Base-by-base conservation (phyloP, 83 land plant genomes). In the Isoetes engelmannii region DNA sequence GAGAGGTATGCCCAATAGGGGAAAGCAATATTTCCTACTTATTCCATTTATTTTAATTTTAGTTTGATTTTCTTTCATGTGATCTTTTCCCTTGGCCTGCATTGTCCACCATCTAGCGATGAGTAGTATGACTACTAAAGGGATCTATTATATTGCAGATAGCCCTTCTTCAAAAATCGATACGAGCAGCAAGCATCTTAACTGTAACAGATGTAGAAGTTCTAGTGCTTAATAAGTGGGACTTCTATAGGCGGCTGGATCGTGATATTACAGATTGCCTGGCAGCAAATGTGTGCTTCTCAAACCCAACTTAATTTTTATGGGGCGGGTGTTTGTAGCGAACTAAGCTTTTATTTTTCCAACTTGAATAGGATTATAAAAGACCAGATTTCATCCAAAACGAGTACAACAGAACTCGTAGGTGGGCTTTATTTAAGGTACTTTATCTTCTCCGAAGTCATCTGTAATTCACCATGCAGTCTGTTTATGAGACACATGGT, bases 381-480 rank as follows among this genome's bases (percentile, higher is more conserved):
- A 68, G 59, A 17, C 62, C 48, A 19, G 72, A 67, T 19, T 43
- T 19, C 10, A 57, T 74, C 20, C 58, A 64, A 45, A 55, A 74
- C 9, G 46, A 67, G 53, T 74, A 65, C 51, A 18, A 37, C 44
- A 67, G 7, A 56, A 57, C 62, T 6, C 61, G 69, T 19, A 54
- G 71, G 9, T 74, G 76, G 76, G 76, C 67, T 21, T 48, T 67
- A 21, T 57, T 67, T 68, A 74, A 74, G 76, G 76, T 74, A 43
- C 1, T 51, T 51, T 51, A 0, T 51, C 55, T 51, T 15, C 17
- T 51, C 3, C 55, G n/a, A 12, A 51, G 13, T 12, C 0, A 51
- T 20, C 28, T 59, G 10, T 59, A 19, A 9, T 59, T 59, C 4
- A 19, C 9, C 28, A 1, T 37, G 55, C 55, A 17, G 13, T 12